Percentiles rank a stretch among this genome's conserved stretches.
These are phyloP conservation scores for Globisporangium nagaii DNA, from an alignment of 352 stramenopile species.

Conservation along the genomic window DNA sequence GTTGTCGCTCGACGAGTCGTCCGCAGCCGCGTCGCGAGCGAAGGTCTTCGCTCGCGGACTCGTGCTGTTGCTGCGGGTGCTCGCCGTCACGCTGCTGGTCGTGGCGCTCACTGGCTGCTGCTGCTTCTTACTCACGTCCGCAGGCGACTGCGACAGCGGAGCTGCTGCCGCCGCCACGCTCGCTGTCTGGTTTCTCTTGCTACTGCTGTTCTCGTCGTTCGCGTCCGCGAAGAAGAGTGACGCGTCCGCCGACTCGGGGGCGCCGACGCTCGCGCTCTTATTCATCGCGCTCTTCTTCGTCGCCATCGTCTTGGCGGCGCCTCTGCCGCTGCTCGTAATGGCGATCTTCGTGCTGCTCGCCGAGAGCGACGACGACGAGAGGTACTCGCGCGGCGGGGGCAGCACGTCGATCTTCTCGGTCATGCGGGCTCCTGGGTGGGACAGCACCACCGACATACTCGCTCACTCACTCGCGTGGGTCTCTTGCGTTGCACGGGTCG, in stretches of 20 bases:
- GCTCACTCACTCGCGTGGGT: background rate
- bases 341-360: background rate
- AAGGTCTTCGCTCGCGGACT: background rate
- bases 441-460: conserved; percentile 7
- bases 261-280: background rate
- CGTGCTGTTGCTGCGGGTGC: conserved; percentile 4
- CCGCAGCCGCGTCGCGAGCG: background rate
- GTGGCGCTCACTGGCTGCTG: background rate
- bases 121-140: background rate
- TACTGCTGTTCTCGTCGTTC: conserved; percentile 3
- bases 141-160: too few species aligned
- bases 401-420: conserved; percentile 5
- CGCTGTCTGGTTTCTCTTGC: background rate
- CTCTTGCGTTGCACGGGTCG: background rate
- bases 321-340: background rate
- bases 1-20: background rate
- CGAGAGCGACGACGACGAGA: background rate
- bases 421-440: background rate
- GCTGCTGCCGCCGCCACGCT: background rate
- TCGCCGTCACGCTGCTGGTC: conserved; percentile 1
- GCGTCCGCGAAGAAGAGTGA: background rate
- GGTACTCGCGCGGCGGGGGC: background rate
- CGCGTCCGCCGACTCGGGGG: background rate
- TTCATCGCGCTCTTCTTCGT: background rate
- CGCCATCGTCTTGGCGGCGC: too few species aligned